Evolutionary conservation across 768 basidiomycete species (phyloP), one percentile per base, ranked within the genome.

Genomic region (Agaricus blazei): DNA sequence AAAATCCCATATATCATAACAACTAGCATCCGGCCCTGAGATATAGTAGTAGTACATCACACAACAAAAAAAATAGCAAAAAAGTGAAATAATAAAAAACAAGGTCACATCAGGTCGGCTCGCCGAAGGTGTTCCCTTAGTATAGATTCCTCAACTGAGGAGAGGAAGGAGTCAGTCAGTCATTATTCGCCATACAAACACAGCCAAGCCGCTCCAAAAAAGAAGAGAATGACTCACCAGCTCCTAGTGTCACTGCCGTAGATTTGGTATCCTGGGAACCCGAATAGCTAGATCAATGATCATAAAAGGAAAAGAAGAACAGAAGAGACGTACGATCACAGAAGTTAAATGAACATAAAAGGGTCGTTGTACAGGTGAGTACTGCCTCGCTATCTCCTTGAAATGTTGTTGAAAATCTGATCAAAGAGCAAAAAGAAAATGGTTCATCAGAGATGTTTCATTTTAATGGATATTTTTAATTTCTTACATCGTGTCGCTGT

Each of bases 341-440:
- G 87, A 87, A 36, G 89, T 91, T 38, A 87, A 74, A 72, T 90
- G 85, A 51, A 84, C 76, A 60, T 82, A 86, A 67, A 88, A 88
- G 0, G 82, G 78, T 4, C 89, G 79, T 41, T 80, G 77, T 26
- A 79, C 74, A 11, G 86, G 84, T 1, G 88, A 88, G 59, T 77
- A 70, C 43, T 76, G 74, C 59, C 78, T 82, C 45, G 78, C 76
- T 37, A 89, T 86, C 51, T 90, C 88, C 64, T 81, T 87, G 68
- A 92, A 90, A 64, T 90, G 87, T 56, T 85, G 81, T 60, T 85
- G 83, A 68, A 92, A 89, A 67, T 90, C 89, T 91, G 52, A 46
- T 37, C 24, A 51, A 47, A 48, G 26, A 46, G 37, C 48, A 50
- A 23, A 41, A 49, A 36, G 58, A 51, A 60, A 19, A 19, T 19